A percentile compares a stretch with the other conserved stretches of the same genome.
These are phyloP conservation scores for Talaromyces sp. DNA, from an alignment of 2,329 filamentous ascomycete genomes.

Conservation along the genomic window DNA sequence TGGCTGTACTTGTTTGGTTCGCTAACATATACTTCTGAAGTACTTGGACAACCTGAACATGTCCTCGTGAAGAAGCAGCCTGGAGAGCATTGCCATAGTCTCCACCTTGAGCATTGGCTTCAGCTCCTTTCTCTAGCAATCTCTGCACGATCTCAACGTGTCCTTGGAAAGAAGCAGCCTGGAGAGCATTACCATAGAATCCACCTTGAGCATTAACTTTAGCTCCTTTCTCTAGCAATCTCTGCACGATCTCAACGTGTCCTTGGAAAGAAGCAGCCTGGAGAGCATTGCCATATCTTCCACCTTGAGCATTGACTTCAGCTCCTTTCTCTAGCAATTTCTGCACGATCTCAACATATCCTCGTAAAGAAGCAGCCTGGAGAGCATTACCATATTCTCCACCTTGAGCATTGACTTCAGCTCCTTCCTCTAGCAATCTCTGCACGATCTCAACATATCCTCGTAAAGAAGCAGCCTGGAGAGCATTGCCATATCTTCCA, in stretches of 20 bases:
- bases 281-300: no score
- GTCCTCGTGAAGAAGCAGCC: not conserved
- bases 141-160: no score
- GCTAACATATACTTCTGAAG: no score
- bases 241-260: not conserved
- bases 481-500: conserved; percentile 9
- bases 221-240: not conserved
- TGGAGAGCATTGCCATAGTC: no score
- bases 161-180: no score
- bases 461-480: conserved; percentile 25
- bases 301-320: no score
- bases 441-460: conserved; percentile 22
- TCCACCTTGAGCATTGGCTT: no score
- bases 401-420: conserved; percentile 19
- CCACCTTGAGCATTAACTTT: not conserved
- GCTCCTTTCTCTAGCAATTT: no score
- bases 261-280: not conserved
- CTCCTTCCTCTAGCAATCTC: conserved; percentile 26
- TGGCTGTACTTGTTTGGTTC: no score
- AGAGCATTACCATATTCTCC: not conserved
- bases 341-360: not conserved
- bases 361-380: not conserved
- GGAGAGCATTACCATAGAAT: no score
- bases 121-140: no score
- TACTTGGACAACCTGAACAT: not conserved